Evolutionary conservation across 2,329 filamentous ascomycete species (phyloP).

Genomic region (Hymenoscyphus albidus): DNA sequence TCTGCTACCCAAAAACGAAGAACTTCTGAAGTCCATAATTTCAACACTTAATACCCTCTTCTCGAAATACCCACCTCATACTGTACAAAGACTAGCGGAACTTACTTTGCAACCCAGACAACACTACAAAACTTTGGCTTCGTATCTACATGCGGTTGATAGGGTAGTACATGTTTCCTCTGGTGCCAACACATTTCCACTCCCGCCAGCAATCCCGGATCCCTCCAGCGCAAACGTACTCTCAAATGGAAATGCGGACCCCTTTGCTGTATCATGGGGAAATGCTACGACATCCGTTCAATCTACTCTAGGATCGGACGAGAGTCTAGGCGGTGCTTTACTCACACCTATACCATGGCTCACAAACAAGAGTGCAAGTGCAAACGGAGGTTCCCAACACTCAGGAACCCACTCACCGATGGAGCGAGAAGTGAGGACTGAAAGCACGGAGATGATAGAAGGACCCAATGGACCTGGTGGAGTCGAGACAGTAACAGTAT

Average conservation of each 20-base stretch:
- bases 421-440: slow-evolving; percentile 62
- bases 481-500: slow-evolving; percentile 77
- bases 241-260: slow-evolving; percentile 54
- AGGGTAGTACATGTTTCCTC: slow-evolving; percentile 89
- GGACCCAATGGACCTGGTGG: slow-evolving; percentile 75
- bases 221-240: slow-evolving; percentile 50
- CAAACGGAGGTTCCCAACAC: slow-evolving; percentile 27
- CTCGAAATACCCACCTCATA: slow-evolving; percentile 75
- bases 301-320: slow-evolving; percentile 69
- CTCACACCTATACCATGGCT: slow-evolving; percentile 95
- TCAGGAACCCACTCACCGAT: slow-evolving; percentile 39
- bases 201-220: slow-evolving; percentile 64
- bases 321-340: slow-evolving; percentile 82
- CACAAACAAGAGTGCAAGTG: slow-evolving; percentile 36
- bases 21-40: slow-evolving; percentile 59
- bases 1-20: slow-evolving; percentile 61
- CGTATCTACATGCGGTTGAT: slow-evolving; percentile 88
- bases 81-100: slow-evolving; percentile 87
- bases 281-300: slow-evolving; percentile 41
- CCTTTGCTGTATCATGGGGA: slow-evolving; percentile 44
- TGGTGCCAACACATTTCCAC: slow-evolving; percentile 72
- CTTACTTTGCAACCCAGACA: slow-evolving; percentile 70
- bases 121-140: slow-evolving; percentile 76
- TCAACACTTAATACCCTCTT: slow-evolving; percentile 65
- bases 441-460: slow-evolving; percentile 76